Evolutionary conservation across 2,329 filamentous ascomycete species (phyloP).

Genomic region (Nannizzia gypsea): DNA sequence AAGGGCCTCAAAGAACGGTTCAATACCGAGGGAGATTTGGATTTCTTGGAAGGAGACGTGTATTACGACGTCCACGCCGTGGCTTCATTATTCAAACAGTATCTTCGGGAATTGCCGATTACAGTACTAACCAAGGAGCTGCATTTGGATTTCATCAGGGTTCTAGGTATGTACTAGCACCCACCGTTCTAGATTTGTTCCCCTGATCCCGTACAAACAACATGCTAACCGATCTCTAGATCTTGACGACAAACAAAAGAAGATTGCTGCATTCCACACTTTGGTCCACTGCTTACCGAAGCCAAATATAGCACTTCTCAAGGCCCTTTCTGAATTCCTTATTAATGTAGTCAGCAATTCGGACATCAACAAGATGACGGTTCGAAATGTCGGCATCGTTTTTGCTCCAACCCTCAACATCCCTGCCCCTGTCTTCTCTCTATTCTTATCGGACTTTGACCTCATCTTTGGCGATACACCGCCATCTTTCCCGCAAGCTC

Average conservation of each 20-base stretch:
- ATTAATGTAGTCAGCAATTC: slow-evolving; percentile 87
- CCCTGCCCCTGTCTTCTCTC: slow-evolving; percentile 81
- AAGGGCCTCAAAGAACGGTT: slow-evolving; percentile 84
- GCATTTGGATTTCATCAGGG: slow-evolving; percentile 74
- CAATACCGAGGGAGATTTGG: slow-evolving; percentile 83
- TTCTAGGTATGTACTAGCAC: slow-evolving; percentile 44
- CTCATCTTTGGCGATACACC: slow-evolving; percentile 52
- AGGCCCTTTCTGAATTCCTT: slow-evolving; percentile 76
- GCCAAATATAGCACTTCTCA: slow-evolving; percentile 68
- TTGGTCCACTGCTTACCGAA: slow-evolving; percentile 70
- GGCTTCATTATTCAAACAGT: slow-evolving; percentile 85
- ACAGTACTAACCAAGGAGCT: slow-evolving; percentile 86
- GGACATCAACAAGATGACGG: slow-evolving; percentile 92
- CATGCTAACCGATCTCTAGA: slow-evolving; percentile 36
- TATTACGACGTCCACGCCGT: slow-evolving; percentile 96
- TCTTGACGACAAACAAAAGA: slow-evolving; percentile 60
- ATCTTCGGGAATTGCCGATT: slow-evolving; percentile 79
- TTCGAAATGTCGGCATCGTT: slow-evolving; percentile 93
- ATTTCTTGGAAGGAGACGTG: slow-evolving; percentile 63
- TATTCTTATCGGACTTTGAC: slow-evolving; percentile 84
- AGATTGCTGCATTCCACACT: slow-evolving; percentile 61
- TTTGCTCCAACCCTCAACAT: slow-evolving; percentile 97
- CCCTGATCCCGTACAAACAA: background rate
- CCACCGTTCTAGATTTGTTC: background rate
- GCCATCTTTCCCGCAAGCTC: background rate